These are phyloP conservation scores for Dactylellina sp. DNA, from an alignment of 2,329 filamentous ascomycete genomes.

Conservation along the genomic window DNA sequence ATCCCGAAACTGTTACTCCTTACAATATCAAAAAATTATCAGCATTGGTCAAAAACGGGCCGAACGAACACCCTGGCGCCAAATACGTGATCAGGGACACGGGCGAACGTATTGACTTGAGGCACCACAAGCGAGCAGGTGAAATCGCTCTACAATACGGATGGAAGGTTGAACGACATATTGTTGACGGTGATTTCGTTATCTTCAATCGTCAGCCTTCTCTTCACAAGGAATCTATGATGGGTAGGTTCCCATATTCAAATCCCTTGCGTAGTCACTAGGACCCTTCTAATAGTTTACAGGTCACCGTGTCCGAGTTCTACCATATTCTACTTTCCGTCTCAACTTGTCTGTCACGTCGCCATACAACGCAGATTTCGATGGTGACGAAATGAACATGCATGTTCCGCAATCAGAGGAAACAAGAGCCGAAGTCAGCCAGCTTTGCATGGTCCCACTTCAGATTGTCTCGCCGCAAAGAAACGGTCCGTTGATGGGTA, in stretches of 20 bases:
- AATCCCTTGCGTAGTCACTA: not conserved
- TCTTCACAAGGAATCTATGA: conserved; percentile 99
- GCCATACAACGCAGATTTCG: conserved; percentile 99
- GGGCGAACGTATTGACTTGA: conserved; percentile 92
- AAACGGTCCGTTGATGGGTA: conserved; percentile 98
- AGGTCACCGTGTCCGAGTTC: conserved; percentile 87
- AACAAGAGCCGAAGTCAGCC: conserved; percentile 90
- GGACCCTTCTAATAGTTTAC: conserved; percentile 11
- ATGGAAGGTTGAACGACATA: conserved; percentile 98
- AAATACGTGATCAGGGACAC: conserved; percentile 96
- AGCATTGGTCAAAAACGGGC: conserved; percentile 88
- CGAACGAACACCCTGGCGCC: conserved; percentile 93
- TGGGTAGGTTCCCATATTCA: conserved; percentile 71
- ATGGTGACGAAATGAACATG: conserved; percentile 99
- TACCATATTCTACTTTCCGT: conserved; percentile 99
- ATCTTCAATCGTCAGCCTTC: conserved; percentile 99
- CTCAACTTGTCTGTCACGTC: conserved; percentile 97
- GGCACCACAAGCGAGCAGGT: conserved; percentile 88
- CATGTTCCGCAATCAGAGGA: conserved; percentile 99
- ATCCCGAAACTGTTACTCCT: conserved; percentile 95
- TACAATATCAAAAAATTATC: conserved; percentile 97
- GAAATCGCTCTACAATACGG: conserved; percentile 91
- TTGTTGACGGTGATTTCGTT: conserved; percentile 96
- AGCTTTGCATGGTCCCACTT: conserved; percentile 96
- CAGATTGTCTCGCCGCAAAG: conserved; percentile 98